phyloP scores from a whole-genome alignment of 495 filamentous ascomycete species.

The Penicillium paradoxum region DNA sequence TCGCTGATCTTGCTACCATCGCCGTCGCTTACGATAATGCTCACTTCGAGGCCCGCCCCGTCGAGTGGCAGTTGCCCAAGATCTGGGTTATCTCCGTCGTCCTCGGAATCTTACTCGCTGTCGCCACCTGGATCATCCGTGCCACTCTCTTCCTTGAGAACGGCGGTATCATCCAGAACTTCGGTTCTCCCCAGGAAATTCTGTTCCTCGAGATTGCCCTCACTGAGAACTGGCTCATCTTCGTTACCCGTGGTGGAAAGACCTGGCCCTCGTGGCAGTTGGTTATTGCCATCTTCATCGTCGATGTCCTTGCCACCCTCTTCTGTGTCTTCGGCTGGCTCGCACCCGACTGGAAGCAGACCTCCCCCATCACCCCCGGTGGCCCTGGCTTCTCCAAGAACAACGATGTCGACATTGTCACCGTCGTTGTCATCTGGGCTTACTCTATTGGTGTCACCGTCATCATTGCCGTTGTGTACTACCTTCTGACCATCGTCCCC shows the following conservation, averaged over 20 bases:
- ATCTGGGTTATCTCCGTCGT: conserved; percentile 72
- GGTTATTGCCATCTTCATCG: conserved; percentile 63
- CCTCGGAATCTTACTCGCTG: conserved; percentile 60
- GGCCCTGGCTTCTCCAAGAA: conserved; percentile 45
- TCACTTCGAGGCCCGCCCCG: conserved; percentile 64
- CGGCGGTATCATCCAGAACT: conserved; percentile 72
- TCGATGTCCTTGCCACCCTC: conserved; percentile 64
- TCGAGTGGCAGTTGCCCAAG: conserved; percentile 75
- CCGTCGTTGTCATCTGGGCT: conserved; percentile 71
- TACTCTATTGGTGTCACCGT: conserved; percentile 75
- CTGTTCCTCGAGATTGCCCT: conserved; percentile 70
- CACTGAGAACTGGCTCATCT: conserved; percentile 77
- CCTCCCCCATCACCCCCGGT: conserved; percentile 41
- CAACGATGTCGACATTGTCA: conserved; percentile 67
- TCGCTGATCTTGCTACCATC: conserved; percentile 73
- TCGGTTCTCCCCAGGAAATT: conserved; percentile 64
- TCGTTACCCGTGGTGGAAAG: conserved; percentile 68
- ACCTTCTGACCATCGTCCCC: conserved; percentile 61
- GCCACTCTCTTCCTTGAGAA: conserved; percentile 59
- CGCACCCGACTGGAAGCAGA: conserved; percentile 40
- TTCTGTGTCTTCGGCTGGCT: conserved; percentile 74
- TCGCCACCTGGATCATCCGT: conserved; percentile 67
- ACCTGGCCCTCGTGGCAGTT: conserved; percentile 72
- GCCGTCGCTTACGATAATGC: conserved; percentile 75
- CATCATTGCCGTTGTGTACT: conserved; percentile 75